Evolutionary conservation across 1,284 basidiomycete species (phyloP), one percentile per base, ranked within the genome.

Genomic region (Trametes sp.): DNA sequence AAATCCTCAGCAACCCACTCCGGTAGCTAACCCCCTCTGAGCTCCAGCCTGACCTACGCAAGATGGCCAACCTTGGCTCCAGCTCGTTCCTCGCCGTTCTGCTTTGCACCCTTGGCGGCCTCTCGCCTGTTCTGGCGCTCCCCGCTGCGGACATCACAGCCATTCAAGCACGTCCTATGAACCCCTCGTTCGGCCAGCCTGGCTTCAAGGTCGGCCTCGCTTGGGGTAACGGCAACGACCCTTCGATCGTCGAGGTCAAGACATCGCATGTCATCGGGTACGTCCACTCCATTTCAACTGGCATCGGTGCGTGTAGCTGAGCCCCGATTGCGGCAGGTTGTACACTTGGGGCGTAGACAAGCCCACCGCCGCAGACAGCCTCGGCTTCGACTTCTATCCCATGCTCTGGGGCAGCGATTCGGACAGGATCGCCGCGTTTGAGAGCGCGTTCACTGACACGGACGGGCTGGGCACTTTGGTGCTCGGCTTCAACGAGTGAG

Each of bases 401-500:
- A 90, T 91, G 90, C 76, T 92, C 13, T 93, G 90, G 89, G 87
- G 90, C 68, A 63, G 68, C 35, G 4, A 41, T n/a, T 10, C 42
- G 11, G 79, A 81, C 50, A 79, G 84, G 65, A 71, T 80, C 42
- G 51, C 45, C 14, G 74, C 81, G 1, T 87, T 87, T 71, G 63
- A 77, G 62, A 68, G 70, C 2, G 74, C 78, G 67, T 85, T 85
- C 49, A 75, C n/a, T n/a, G n/a, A n/a, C n/a, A n/a, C 77, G 19
- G 71, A 78, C 54, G 81, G 84, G 61, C 81, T 86, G 57, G 83
- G 87, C 58, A 78, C 82, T 48, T 74, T 78, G 62, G 83, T 84
- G 54, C 72, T 93, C 41, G 89, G 87, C 63, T 80, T 85, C 76
- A 95, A 94, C 75, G 91, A 92, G 89, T 90, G 69, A 38, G 87